phyloP scores from a whole-genome alignment of 2,329 filamentous ascomycete genomes.

The Verticillium albo-atrum region DNA sequence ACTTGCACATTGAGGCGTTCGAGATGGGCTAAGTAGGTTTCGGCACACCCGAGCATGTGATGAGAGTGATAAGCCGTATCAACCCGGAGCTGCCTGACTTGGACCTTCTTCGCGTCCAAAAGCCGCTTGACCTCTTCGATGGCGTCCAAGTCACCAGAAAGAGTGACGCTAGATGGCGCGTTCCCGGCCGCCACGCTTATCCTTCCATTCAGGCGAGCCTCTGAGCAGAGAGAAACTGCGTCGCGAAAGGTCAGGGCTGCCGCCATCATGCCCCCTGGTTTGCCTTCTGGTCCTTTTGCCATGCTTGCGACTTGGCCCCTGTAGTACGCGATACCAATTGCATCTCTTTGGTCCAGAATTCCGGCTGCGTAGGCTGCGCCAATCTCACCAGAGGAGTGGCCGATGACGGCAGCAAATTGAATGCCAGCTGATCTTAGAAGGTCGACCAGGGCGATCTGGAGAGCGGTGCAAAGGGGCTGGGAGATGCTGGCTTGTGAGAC shows the following conservation, averaged over 20 bases:
- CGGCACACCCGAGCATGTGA: conserved; percentile 7
- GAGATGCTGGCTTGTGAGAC: conserved; percentile 23
- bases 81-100: conserved; percentile 18
- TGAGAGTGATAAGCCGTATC: conserved; percentile 27
- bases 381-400: conserved; percentile 47
- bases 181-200: conserved; percentile 20
- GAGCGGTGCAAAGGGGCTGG: conserved; percentile 25
- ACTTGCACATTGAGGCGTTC: not conserved
- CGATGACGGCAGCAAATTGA: conserved; percentile 30
- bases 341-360: conserved; percentile 19
- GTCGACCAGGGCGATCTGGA: conserved; percentile 23
- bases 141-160: conserved; percentile 21
- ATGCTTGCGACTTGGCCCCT: conserved; percentile 6
- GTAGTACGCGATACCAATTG: conserved; percentile 19
- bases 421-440: conserved; percentile 24
- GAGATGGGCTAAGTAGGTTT: not conserved
- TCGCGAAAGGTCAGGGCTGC: conserved; percentile 13
- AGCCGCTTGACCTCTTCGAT: conserved; percentile 16
- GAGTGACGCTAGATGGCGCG: conserved; percentile 15
- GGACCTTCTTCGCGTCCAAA: conserved; percentile 11
- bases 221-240: conserved; percentile 11
- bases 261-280: conserved; percentile 18
- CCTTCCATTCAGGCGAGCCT: conserved; percentile 14
- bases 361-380: conserved; percentile 45
- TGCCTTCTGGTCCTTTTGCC: not conserved